phyloP scores from a whole-genome alignment of 164 flowering plant genomes.

The Pachysandra terminalis region DNA sequence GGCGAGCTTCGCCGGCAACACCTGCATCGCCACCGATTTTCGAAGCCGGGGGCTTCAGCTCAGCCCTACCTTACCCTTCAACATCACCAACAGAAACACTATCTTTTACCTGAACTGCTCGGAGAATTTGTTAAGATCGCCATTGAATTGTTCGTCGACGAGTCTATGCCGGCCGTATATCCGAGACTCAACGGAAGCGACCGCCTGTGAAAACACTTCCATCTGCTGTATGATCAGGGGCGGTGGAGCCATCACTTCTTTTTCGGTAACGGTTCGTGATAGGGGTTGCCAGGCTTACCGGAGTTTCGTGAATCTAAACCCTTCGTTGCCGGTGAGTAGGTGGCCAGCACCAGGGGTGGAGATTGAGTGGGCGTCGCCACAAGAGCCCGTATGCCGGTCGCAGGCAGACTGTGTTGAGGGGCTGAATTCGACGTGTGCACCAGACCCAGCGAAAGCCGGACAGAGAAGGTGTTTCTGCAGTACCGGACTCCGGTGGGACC shows the following conservation, averaged over 20 bases:
- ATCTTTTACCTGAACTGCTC: constrained; percentile 52
- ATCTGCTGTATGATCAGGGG: constrained; percentile 44
- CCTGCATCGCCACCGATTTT: constrained; percentile 45
- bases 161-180: constrained; percentile 47
- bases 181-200: constrained; percentile 20
- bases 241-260: constrained; percentile 46
- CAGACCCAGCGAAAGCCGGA: constrained; percentile 23
- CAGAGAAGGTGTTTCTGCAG: constrained; percentile 42
- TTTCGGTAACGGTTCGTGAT: constrained; percentile 35
- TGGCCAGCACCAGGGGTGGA: constrained; percentile 54
- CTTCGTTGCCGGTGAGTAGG: constrained; percentile 24
- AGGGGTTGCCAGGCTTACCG: constrained; percentile 42
- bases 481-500: constrained; percentile 39
- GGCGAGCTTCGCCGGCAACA: constrained; percentile 29
- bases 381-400: constrained; percentile 35
- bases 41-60: constrained; percentile 40
- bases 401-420: constrained; percentile 35
- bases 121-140: constrained; percentile 24
- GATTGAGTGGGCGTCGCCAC: constrained; percentile 45
- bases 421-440: constrained; percentile 33
- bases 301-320: constrained; percentile 44
- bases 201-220: constrained; percentile 27
- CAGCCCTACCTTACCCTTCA: constrained; percentile 43
- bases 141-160: constrained; percentile 40
- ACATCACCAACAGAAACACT: constrained; percentile 52